Base-by-base conservation (phyloP, 2,329 filamentous ascomycete genomes). In the Cadophora malorum region DNA sequence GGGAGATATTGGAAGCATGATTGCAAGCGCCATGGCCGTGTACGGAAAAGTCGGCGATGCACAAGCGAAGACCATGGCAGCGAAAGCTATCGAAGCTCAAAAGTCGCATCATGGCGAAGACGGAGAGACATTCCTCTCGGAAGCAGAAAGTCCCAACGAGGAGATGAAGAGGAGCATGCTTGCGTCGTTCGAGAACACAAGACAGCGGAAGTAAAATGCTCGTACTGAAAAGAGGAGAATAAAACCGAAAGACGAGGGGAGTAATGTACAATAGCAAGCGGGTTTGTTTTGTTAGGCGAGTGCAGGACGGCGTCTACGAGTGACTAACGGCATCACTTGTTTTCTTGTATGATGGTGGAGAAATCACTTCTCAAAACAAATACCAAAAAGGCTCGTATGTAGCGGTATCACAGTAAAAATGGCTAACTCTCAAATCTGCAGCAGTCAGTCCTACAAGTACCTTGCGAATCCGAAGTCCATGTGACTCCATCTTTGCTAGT, bases 1-100 rank as follows among this genome's bases (percentile, higher is more conserved):
- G 47, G 96, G 96, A 69, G 96, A 99, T 78, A 94, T 99, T 74
- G 91, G 93, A 65, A 89, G 93, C 74, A 97, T 99, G 94, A 98
- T 99, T 79, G 94, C 96, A 49, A 96, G 93, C 21, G 96, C 94
- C 1, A 90, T 99, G 84, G 91, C 94, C 65, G 94, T 99, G 21
- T 99, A 97, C 79, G 93, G 95, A 68, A 97, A 97, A 79, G 92
- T 99, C 55, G 93, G 89, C 74, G 88, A 95, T 76, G 88, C 90
- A 0, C 93, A 97, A 80, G 87, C 88, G 31, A 90, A 87, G 78
- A 83, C 84, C 12, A 85, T 92, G 79, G 87, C 89, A 5, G 84
- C 84, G 72, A 83, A 84, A 74, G 67, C 81, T 1, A 76, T 85
- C 23, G 79, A 82, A 60, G 74, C 80, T 16, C 76, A 79, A 23